Evolutionary conservation across 2,329 filamentous ascomycete species (phyloP).

Genomic region (Colletotrichum ledebouriae): DNA sequence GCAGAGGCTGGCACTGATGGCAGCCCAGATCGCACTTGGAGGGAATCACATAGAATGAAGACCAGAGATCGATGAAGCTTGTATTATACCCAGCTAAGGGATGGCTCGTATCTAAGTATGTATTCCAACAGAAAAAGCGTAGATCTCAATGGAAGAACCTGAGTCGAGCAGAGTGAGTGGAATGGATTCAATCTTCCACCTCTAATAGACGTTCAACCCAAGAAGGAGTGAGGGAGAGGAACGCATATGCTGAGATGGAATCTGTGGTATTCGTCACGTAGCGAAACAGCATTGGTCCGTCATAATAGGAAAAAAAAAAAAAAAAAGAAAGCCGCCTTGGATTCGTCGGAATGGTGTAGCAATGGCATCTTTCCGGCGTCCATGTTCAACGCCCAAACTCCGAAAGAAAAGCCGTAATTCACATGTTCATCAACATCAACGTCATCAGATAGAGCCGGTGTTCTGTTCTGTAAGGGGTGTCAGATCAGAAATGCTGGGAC

Average conservation of each 20-base stretch:
- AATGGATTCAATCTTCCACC: conserved; percentile 64
- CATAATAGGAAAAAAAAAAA: conserved; percentile 1
- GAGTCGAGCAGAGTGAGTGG: conserved; percentile 67
- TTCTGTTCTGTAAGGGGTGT: conserved; percentile 40
- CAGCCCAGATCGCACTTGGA: neutral
- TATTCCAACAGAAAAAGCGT: conserved; percentile 64
- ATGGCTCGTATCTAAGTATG: conserved; percentile 45
- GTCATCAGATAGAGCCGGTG: conserved; percentile 35
- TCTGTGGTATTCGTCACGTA: conserved; percentile 12
- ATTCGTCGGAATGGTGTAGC: conserved; percentile 36
- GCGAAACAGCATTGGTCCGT: conserved; percentile 2
- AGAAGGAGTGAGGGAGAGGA: conserved; percentile 60
- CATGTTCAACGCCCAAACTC: conserved; percentile 38
- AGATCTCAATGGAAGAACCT: conserved; percentile 57
- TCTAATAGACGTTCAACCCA: conserved; percentile 68
- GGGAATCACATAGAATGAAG: neutral
- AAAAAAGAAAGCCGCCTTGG: conserved; percentile 6
- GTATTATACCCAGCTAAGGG: conserved; percentile 9
- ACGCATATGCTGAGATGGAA: conserved; percentile 69
- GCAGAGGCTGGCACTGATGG: conserved; percentile 44
- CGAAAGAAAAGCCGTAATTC: conserved; percentile 48
- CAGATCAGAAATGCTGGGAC: conserved; percentile 18
- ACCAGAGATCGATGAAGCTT: neutral
- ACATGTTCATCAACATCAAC: conserved; percentile 34
- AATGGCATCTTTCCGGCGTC: conserved; percentile 32